Base-by-base conservation (phyloP, 2,329 filamentous ascomycete genomes). In the Cladosporium sp. region DNA sequence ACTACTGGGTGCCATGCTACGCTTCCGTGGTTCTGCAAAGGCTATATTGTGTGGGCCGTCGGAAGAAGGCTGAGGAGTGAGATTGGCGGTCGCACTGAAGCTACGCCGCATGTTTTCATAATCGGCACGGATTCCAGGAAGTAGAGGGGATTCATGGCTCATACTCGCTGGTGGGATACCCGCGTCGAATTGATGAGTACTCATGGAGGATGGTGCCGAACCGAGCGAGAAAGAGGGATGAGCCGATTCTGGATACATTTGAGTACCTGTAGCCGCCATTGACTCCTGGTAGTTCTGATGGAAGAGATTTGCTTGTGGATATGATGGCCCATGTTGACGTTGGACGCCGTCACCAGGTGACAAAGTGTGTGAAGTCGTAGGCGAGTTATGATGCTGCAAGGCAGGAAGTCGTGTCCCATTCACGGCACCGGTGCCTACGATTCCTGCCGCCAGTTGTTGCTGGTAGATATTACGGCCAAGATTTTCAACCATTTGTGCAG, bases 1-100 rank as follows among this genome's bases (percentile, higher is more conserved):
- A 20, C 25, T 58, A 7, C 37, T 34, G 17, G 56, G 15, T 8
- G 59, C 30, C 14, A 49, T 19, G 8, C 20, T 39, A 34, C 61
- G 61, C 59, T 63, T 63, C 34, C 19, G 25, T 17, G 61, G 61
- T 25, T 61, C 59, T 14, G 15, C n/a, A 20, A 15, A 37, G 14
- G 30, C 12, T 3, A 14, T 7, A 14, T 3, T n/a, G 12, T 39
- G 19, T 15, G 19, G 40, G 22, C 17, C 15, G 36, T 22, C 14
- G 3, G n/a, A 7, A 6, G 36, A n/a, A 2, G 59, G 14, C 7
- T 43, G 40, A n/a, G 61, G 58, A 20, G 60, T 57, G 6, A 63
- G 51, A 8, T 43, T 36, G 1, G 51, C 42, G 3, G 43, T 30
- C n/a, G 58, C 34, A 40, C 60, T 58, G 50, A 42, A 38, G 38